phyloP scores from a whole-genome alignment of 352 stramenopile genomes.

The Thalassiosira exigua region DNA sequence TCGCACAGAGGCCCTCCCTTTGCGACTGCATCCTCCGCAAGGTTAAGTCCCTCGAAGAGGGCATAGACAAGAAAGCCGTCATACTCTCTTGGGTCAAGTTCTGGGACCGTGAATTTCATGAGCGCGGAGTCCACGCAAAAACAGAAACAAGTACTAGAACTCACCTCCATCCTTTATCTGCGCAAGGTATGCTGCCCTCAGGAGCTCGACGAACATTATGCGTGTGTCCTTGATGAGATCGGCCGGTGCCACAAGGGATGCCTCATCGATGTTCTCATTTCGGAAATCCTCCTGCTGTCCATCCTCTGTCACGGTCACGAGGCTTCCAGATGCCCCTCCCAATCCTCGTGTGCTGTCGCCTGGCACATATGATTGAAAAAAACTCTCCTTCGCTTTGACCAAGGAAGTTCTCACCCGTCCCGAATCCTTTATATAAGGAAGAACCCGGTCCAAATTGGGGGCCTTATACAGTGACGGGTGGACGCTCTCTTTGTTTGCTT shows the following conservation, averaged over 20 bases:
- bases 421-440: conserved; percentile 37
- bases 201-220: conserved; percentile 60
- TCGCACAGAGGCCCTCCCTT: conserved; percentile 61
- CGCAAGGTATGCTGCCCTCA: conserved; percentile 47
- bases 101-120: too few relatives aligned
- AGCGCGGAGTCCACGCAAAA: background rate
- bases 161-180: conserved; percentile 56
- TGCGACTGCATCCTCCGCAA: conserved; percentile 51
- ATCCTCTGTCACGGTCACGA: background rate
- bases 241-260: background rate
- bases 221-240: conserved; percentile 35
- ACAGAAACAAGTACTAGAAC: too few relatives aligned
- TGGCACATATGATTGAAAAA: background rate
- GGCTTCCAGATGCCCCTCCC: background rate
- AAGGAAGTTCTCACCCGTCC: background rate
- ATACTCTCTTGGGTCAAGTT: conserved; percentile 8
- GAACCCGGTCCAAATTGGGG: conserved; percentile 48
- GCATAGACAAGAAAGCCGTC: conserved; percentile 40
- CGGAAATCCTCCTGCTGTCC: background rate
- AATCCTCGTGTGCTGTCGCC: background rate
- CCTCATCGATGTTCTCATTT: background rate
- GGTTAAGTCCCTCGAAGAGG: conserved; percentile 64
- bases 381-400: background rate
- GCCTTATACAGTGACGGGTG: conserved; percentile 38
- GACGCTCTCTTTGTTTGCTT: conserved; percentile 13